These are phyloP conservation scores for Amauroascus niger DNA, from an alignment of 2,329 filamentous ascomycete genomes.

Conservation along the genomic window DNA sequence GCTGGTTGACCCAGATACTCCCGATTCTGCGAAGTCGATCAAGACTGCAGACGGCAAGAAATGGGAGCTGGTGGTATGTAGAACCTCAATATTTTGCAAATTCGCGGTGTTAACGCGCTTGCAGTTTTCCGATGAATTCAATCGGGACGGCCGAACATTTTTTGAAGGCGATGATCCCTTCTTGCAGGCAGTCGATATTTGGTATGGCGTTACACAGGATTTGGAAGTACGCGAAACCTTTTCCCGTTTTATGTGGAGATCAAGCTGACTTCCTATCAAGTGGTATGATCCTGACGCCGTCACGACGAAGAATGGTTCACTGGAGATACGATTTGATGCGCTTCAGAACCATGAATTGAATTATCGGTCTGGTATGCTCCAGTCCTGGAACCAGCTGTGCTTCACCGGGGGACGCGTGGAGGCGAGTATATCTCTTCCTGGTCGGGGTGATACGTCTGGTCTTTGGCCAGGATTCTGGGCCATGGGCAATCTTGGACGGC, in stretches of 20 bases:
- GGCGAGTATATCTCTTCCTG: slow-evolving; percentile 60
- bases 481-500: slow-evolving; percentile 62
- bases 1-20: slow-evolving; percentile 60
- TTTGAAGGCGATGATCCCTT: slow-evolving; percentile 62
- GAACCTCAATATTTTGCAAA: no score
- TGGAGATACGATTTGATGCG: slow-evolving; percentile 56
- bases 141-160: slow-evolving; percentile 56
- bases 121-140: slow-evolving; percentile 63
- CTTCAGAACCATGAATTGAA: slow-evolving; percentile 56
- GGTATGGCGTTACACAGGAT: slow-evolving; percentile 63
- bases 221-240: slow-evolving; percentile 44
- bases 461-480: slow-evolving; percentile 71
- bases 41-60: slow-evolving; percentile 51
- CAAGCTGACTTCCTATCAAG: slow-evolving; percentile 26
- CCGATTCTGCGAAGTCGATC: slow-evolving; percentile 47
- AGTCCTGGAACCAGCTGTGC: slow-evolving; percentile 64
- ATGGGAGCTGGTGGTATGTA: slow-evolving; percentile 51
- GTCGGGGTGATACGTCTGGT: slow-evolving; percentile 54
- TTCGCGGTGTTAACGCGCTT: background rate
- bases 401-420: slow-evolving; percentile 63
- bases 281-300: slow-evolving; percentile 63
- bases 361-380: slow-evolving; percentile 63
- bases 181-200: slow-evolving; percentile 58
- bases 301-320: slow-evolving; percentile 51
- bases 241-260: background rate